A percentile compares a stretch with the other conserved stretches of the same genome.
phyloP scores from a whole-genome alignment of 2,329 filamentous ascomycete species.

The Fusarium floridanum region DNA sequence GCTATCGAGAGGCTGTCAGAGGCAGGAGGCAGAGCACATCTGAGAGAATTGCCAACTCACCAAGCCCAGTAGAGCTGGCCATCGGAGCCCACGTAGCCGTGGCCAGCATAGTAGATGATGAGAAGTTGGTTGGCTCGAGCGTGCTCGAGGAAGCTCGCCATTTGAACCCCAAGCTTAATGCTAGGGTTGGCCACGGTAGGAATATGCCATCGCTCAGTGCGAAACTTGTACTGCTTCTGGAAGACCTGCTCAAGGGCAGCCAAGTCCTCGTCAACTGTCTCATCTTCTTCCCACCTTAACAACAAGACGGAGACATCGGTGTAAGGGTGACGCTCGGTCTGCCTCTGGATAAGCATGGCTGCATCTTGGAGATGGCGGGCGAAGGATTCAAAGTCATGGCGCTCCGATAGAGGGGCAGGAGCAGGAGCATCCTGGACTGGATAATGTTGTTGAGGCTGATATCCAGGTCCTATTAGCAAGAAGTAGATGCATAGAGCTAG shows the following conservation, averaged over 20 bases:
- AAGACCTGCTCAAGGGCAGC: conserved; percentile 68
- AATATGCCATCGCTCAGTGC: conserved; percentile 71
- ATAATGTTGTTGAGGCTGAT: conserved; percentile 51
- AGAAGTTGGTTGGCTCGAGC: conserved; percentile 70
- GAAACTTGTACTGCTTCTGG: conserved; percentile 71
- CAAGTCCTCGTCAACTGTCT: conserved; percentile 65
- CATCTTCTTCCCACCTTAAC: conserved; percentile 73
- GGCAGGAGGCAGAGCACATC: conserved; percentile 27
- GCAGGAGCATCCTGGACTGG: conserved; percentile 55
- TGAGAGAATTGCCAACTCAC: conserved; percentile 59
- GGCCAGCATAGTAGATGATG: conserved; percentile 74
- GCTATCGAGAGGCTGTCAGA: conserved; percentile 60
- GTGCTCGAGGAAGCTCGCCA: conserved; percentile 71
- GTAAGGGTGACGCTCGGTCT: conserved; percentile 70
- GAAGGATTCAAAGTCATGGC: conserved; percentile 75
- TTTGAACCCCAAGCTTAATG: conserved; percentile 71
- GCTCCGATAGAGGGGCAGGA: conserved; percentile 57
- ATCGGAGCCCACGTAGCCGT: conserved; percentile 70
- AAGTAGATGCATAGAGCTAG: conserved; percentile 24
- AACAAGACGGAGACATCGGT: conserved; percentile 71
- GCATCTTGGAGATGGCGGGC: conserved; percentile 77
- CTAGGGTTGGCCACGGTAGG: conserved; percentile 70
- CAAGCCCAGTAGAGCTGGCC: conserved; percentile 76
- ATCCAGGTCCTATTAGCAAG: conserved; percentile 39
- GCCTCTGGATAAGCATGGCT: conserved; percentile 74